These are phyloP conservation scores for Entrophospora sp. DNA, from an alignment of 192 early-diverging fungal genomes.

Conservation along the genomic window DNA sequence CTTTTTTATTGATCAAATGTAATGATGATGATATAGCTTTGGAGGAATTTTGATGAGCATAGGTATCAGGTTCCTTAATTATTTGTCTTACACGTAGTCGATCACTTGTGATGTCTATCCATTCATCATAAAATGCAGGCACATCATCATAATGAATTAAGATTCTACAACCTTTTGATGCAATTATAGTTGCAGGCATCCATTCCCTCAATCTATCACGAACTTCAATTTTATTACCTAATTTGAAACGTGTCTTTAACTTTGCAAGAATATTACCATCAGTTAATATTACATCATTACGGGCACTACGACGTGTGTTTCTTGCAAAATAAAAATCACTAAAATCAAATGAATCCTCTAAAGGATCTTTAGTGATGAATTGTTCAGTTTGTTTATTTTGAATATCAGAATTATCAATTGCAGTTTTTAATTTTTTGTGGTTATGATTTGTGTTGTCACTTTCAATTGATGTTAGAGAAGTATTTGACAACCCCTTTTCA, in stretches of 20 bases:
- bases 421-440: background rate
- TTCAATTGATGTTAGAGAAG: too few species aligned
- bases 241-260: slow-evolving; percentile 23
- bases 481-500: too few species aligned
- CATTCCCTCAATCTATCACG: slow-evolving; percentile 54
- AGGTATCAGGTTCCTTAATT: slow-evolving; percentile 3
- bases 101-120: slow-evolving; percentile 64
- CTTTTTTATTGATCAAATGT: background rate
- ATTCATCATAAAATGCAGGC: slow-evolving; percentile 46
- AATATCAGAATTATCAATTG: background rate
- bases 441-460: too few species aligned
- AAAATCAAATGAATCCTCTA: slow-evolving; percentile 29
- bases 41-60: slow-evolving; percentile 50
- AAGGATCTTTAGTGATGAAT: slow-evolving; percentile 27
- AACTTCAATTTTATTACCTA: slow-evolving; percentile 38
- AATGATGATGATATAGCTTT: background rate
- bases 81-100: slow-evolving; percentile 27
- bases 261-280: background rate
- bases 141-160: slow-evolving; percentile 53
- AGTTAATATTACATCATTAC: background rate
- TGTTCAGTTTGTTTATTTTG: background rate
- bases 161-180: slow-evolving; percentile 47
- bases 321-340: slow-evolving; percentile 13
- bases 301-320: slow-evolving; percentile 1
- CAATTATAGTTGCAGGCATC: slow-evolving; percentile 46